These are phyloP conservation scores for Heracleum sosnowskyi DNA, from an alignment of 129 eudicot genomes.

Conservation along the genomic window DNA sequence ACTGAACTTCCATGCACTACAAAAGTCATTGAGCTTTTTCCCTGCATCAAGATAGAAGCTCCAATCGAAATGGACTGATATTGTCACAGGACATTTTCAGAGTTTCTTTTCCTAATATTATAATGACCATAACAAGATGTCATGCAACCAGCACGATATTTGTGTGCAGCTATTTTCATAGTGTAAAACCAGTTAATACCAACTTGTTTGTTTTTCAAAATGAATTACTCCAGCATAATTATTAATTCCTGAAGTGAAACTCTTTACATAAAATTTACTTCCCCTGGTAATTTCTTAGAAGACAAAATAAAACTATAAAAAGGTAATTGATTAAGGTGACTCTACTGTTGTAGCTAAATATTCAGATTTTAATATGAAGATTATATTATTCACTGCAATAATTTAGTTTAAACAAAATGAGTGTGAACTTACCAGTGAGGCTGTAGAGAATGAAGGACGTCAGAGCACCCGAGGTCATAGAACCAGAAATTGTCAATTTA, in stretches of 20 bases:
- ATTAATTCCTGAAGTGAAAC: not conserved
- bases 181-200: not conserved
- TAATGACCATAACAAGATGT: not conserved
- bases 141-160: not conserved
- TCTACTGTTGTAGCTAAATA: not conserved
- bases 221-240: not conserved
- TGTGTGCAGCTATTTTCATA: not conserved
- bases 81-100: not conserved
- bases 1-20: not conserved
- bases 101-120: not conserved
- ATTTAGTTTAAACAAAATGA: not conserved
- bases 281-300: not conserved
- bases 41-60: not conserved
- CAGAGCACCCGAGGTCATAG: slow-evolving; percentile 70
- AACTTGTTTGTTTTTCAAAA: not conserved
- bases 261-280: not conserved
- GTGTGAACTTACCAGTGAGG: slow-evolving; percentile 54
- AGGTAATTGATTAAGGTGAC: not conserved
- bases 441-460: slow-evolving; percentile 96
- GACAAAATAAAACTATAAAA: slow-evolving; percentile 6
- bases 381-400: not conserved
- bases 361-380: not conserved
- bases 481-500: slow-evolving; percentile 59
- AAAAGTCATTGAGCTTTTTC: not conserved
- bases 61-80: not conserved